A percentile compares a stretch with the other conserved stretches of the same genome.
Evolutionary conservation across 805 yeast genomes (phyloP).

Genomic region (Ogataea neopini): DNA sequence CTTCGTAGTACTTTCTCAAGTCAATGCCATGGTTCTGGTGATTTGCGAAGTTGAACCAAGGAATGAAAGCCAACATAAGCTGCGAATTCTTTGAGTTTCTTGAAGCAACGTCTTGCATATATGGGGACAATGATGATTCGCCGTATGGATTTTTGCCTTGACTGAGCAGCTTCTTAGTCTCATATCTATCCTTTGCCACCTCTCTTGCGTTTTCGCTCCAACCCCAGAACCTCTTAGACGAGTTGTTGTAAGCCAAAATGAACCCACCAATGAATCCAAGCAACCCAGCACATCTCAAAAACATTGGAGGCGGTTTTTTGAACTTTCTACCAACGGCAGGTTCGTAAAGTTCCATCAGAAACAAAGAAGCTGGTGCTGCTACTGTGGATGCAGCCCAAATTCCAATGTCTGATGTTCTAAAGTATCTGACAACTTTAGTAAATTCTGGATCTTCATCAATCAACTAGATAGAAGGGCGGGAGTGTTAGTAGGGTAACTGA

Average conservation of each 20-base stretch:
- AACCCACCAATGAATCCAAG: slow-evolving; percentile 77
- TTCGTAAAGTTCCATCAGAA: slow-evolving; percentile 47
- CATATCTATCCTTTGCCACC: slow-evolving; percentile 70
- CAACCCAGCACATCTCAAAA: slow-evolving; percentile 58
- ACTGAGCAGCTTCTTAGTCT: slow-evolving; percentile 65
- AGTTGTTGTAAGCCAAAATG: slow-evolving; percentile 63
- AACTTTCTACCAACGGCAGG: slow-evolving; percentile 47
- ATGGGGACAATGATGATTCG: slow-evolving; percentile 57
- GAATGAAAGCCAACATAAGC: slow-evolving; percentile 58
- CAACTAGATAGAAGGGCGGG: slow-evolving; percentile 27
- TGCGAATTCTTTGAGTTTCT: slow-evolving; percentile 77
- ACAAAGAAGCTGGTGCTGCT: slow-evolving; percentile 49
- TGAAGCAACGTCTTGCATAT: slow-evolving; percentile 73
- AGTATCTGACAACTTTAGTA: slow-evolving; percentile 66
- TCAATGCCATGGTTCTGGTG: slow-evolving; percentile 85
- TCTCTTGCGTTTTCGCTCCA: slow-evolving; percentile 71
- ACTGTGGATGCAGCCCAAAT: slow-evolving; percentile 49
- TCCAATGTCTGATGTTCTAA: slow-evolving; percentile 66
- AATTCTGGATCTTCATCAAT: slow-evolving; percentile 84
- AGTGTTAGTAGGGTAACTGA: slow-evolving; percentile 1
- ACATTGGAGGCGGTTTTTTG: slow-evolving; percentile 53
- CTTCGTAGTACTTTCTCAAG: slow-evolving; percentile 57
- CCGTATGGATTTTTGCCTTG: slow-evolving; percentile 70
- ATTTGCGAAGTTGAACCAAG: slow-evolving; percentile 79
- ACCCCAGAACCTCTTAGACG: slow-evolving; percentile 77